A percentile compares a stretch with the other conserved stretches of the same genome.
phyloP scores from a whole-genome alignment of 78 protist genomes.

The Guillardia theta region DNA sequence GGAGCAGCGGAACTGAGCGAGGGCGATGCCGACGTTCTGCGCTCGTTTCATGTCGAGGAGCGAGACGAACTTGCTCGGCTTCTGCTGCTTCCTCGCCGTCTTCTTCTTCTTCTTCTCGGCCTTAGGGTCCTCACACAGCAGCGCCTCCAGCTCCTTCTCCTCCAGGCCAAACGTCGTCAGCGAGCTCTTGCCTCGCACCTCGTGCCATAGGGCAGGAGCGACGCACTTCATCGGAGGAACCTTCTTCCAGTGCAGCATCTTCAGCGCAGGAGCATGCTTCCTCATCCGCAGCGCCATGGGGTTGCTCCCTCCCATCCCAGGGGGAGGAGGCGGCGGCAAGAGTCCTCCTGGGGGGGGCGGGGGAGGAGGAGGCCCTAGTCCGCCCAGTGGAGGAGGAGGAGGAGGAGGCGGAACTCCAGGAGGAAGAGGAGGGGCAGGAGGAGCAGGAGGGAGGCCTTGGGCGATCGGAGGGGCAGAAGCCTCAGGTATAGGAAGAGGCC shows the following conservation, averaged over 20 bases:
- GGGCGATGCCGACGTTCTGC: conserved; percentile 36
- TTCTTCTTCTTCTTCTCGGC: neutral
- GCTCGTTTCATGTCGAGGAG: conserved; percentile 18
- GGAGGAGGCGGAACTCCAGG: neutral
- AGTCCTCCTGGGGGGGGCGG: neutral
- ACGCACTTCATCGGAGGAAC: neutral
- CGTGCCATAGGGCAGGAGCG: neutral
- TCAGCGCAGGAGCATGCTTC: neutral
- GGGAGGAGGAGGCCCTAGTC: neutral
- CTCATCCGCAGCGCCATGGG: neutral
- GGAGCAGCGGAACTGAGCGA: neutral
- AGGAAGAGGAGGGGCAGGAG: neutral
- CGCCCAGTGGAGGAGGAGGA: neutral
- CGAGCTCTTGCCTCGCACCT: no score
- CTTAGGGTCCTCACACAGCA: conserved; percentile 29
- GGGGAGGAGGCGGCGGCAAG: neutral
- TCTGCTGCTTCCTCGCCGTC: neutral
- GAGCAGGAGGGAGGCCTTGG: neutral
- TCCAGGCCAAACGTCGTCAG: no score
- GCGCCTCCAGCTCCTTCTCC: conserved; percentile 25
- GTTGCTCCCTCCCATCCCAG: neutral
- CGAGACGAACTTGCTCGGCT: neutral
- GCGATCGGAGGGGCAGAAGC: neutral
- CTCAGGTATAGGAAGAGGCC: no score
- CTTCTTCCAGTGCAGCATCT: conserved; percentile 42